phyloP scores from a whole-genome alignment of 176 grass and related monocot species.

The Chrysopogon serrulatus region DNA sequence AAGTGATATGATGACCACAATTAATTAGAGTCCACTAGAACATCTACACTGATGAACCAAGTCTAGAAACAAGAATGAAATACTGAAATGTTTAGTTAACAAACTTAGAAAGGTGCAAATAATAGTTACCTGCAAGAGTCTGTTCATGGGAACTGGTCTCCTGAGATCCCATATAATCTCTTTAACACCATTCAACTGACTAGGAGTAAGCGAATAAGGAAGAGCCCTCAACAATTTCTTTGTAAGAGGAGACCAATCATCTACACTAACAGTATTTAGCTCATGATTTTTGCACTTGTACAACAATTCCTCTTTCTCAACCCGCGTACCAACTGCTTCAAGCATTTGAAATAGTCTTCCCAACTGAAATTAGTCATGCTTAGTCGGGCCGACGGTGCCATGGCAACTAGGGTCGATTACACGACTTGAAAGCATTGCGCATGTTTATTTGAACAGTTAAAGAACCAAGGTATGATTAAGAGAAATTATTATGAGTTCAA shows the following conservation, averaged over 20 bases:
- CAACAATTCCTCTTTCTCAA: slow-evolving; percentile 81
- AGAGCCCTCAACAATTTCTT: slow-evolving; percentile 64
- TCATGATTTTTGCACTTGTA: slow-evolving; percentile 69
- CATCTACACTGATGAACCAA: slow-evolving; percentile 13
- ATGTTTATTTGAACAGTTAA: background rate
- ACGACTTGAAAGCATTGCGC: background rate
- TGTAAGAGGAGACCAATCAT: slow-evolving; percentile 71
- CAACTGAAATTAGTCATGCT: slow-evolving; percentile 42
- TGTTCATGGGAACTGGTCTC: slow-evolving; percentile 88
- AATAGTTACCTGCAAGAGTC: slow-evolving; percentile 80
- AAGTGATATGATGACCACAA: background rate
- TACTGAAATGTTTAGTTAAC: background rate
- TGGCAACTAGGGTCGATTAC: background rate
- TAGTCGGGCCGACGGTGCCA: background rate
- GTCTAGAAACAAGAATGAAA: slow-evolving; percentile 21
- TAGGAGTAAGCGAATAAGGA: slow-evolving; percentile 79
- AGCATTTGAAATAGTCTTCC: slow-evolving; percentile 95
- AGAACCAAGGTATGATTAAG: background rate
- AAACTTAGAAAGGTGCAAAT: slow-evolving; percentile 26
- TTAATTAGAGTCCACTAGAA: background rate
- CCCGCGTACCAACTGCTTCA: slow-evolving; percentile 63
- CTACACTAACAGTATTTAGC: slow-evolving; percentile 50
- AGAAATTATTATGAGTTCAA: slow-evolving; percentile 18
- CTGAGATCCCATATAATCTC: slow-evolving; percentile 99
- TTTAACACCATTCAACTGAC: slow-evolving; percentile 84